Evolutionary conservation across 768 basidiomycete species (phyloP).

Genomic region (Lactarius deliciosus): DNA sequence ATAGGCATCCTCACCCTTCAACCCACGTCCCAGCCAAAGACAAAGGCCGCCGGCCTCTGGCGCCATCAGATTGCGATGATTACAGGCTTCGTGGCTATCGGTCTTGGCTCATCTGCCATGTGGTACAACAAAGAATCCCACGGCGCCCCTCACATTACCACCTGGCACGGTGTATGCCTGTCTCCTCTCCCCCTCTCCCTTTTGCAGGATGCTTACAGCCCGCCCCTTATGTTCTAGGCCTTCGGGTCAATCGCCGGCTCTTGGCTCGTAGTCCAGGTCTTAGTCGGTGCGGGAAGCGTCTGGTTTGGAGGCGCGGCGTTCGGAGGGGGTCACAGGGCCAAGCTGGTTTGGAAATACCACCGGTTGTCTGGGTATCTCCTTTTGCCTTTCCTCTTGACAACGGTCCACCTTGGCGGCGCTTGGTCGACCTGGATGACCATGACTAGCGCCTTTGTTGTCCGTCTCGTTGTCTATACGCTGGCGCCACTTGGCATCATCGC

Average conservation of each 20-base stretch:
- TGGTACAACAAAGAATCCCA: slow-evolving; percentile 58
- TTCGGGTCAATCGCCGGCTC: slow-evolving; percentile 61
- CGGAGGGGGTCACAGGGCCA: slow-evolving; percentile 71
- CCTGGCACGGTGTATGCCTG: slow-evolving; percentile 70
- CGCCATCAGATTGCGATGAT: slow-evolving; percentile 70
- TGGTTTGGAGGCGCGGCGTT: slow-evolving; percentile 71
- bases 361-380: slow-evolving; percentile 74
- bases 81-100: slow-evolving; percentile 54
- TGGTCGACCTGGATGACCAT: slow-evolving; percentile 60
- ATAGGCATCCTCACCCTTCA: slow-evolving; percentile 75
- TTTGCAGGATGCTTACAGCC: slow-evolving; percentile 3
- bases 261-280: slow-evolving; percentile 62
- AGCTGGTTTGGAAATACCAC: slow-evolving; percentile 82
- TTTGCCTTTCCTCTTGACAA: slow-evolving; percentile 58
- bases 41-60: slow-evolving; percentile 63
- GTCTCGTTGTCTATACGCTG: slow-evolving; percentile 33
- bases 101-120: slow-evolving; percentile 61
- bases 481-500: slow-evolving; percentile 33
- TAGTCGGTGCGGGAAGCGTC: slow-evolving; percentile 71
- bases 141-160: slow-evolving; percentile 56
- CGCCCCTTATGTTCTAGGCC: slow-evolving; percentile 40
- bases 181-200: slow-evolving; percentile 4
- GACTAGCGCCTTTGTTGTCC: slow-evolving; percentile 37
- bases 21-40: slow-evolving; percentile 63
- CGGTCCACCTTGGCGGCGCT: slow-evolving; percentile 67